Conservation (phyloP, 202 grass and related monocot genomes). For the Bolboschoenoplectus hybrid region DNA sequence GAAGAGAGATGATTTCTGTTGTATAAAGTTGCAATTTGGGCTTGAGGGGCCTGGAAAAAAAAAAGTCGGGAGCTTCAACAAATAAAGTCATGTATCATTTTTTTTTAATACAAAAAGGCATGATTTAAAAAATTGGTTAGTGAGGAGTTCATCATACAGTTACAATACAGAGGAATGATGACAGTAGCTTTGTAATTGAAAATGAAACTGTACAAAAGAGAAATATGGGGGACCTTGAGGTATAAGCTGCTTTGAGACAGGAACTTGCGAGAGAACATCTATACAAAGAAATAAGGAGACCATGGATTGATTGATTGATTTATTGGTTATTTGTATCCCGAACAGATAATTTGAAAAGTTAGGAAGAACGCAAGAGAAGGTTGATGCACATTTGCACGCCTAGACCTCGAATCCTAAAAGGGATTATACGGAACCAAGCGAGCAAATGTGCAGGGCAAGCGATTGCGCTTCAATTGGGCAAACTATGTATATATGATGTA, state of each 20-base stretch:
- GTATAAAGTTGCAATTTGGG: slow-evolving; percentile 20
- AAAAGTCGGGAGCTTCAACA: background rate
- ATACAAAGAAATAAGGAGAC: background rate
- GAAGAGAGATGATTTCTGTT: background rate
- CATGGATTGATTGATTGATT: background rate
- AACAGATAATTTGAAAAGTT: too few relatives aligned
- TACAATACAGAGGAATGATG: background rate
- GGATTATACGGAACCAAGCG: too few relatives aligned
- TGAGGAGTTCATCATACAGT: background rate
- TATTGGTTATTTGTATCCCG: too few relatives aligned
- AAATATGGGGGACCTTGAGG: slow-evolving; percentile 8
- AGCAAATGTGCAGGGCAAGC: too few relatives aligned
- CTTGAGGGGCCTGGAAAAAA: slow-evolving; percentile 1
- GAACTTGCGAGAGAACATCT: slow-evolving; percentile 26
- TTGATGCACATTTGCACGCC: too few relatives aligned
- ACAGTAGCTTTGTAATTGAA: background rate
- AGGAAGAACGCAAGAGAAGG: too few relatives aligned
- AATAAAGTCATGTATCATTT: background rate
- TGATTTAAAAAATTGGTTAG: background rate
- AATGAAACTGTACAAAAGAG: background rate
- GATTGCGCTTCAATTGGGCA: too few relatives aligned
- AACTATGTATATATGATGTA: too few relatives aligned
- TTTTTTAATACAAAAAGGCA: background rate
- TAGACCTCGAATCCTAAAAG: too few relatives aligned
- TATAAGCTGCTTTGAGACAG: slow-evolving; percentile 5